phyloP scores from a whole-genome alignment of 139 green algal species.

The Chlamydomonas sp. region DNA sequence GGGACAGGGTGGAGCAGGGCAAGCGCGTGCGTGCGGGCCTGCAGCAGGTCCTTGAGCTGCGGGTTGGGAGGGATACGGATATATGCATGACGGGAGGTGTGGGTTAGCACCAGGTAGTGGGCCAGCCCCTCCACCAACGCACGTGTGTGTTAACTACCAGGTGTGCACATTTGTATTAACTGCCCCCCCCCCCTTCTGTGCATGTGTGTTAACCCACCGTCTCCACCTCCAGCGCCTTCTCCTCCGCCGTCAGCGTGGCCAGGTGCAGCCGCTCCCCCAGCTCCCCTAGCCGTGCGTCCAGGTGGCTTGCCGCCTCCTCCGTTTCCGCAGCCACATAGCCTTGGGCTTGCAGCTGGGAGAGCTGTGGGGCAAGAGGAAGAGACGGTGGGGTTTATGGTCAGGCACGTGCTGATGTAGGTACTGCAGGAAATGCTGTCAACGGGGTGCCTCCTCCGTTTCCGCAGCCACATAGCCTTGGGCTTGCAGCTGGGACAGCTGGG shows the following conservation, averaged over 20 bases:
- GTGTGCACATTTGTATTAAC: background rate
- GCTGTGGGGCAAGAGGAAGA: too few species aligned
- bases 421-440: too few species aligned
- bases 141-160: too few species aligned
- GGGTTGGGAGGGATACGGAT: background rate
- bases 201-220: constrained; percentile 7
- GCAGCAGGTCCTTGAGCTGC: constrained; percentile 34
- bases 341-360: background rate
- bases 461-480: constrained; percentile 24
- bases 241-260: constrained; percentile 38
- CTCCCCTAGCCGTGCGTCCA: constrained; percentile 46
- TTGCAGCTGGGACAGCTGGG: constrained; percentile 36
- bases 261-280: constrained; percentile 49
- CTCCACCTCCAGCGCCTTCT: constrained; percentile 33
- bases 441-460: constrained; percentile 14
- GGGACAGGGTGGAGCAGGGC: background rate
- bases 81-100: background rate
- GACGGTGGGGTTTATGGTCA: too few species aligned
- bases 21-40: constrained; percentile 10
- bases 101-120: too few species aligned
- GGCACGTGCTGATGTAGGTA: too few species aligned
- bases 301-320: constrained; percentile 9
- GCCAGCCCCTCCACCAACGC: too few species aligned
- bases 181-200: background rate
- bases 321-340: constrained; percentile 22